Evolutionary conservation across 1,284 basidiomycete genomes (phyloP).

Genomic region (Marasmius oreades): DNA sequence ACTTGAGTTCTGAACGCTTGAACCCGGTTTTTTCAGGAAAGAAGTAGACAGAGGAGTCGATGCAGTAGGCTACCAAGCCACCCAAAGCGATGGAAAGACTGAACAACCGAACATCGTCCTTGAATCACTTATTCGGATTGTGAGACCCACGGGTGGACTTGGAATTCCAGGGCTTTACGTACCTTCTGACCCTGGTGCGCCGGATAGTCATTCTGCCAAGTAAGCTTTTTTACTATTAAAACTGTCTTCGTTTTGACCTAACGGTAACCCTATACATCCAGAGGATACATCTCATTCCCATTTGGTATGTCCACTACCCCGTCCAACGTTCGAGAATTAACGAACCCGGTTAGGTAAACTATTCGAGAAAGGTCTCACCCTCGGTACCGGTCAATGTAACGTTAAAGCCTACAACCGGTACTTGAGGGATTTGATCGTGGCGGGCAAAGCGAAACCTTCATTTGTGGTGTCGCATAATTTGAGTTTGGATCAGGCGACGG

Average conservation of each 20-base stretch:
- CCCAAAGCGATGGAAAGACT: constrained; percentile 44
- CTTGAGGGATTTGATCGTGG: constrained; percentile 48
- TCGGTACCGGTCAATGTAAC: constrained; percentile 54
- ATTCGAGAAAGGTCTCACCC: constrained; percentile 47
- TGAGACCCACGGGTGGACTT: constrained; percentile 47
- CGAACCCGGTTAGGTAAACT: constrained; percentile 33
- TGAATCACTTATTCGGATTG: constrained; percentile 46
- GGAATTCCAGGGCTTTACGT: constrained; percentile 53
- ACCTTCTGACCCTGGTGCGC: constrained; percentile 48
- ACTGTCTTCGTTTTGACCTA: too few species aligned
- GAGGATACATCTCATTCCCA: constrained; percentile 50
- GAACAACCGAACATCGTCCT: constrained; percentile 51
- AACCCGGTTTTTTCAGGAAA: constrained; percentile 28
- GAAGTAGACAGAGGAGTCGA: constrained; percentile 54
- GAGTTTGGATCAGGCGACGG: constrained; percentile 39
- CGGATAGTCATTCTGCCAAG: constrained; percentile 47
- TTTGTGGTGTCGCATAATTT: constrained; percentile 51
- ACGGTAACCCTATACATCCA: too few species aligned
- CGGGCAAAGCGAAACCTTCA: constrained; percentile 46
- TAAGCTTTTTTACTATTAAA: too few species aligned
- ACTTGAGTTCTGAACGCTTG: too few species aligned
- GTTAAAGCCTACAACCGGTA: constrained; percentile 54
- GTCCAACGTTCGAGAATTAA: not conserved
- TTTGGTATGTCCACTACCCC: constrained; percentile 31
- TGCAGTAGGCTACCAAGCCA: constrained; percentile 52